Evolutionary conservation across 2,329 filamentous ascomycete species (phyloP), one percentile per base, ranked within the genome.

Genomic region (Clonostachys solani): DNA sequence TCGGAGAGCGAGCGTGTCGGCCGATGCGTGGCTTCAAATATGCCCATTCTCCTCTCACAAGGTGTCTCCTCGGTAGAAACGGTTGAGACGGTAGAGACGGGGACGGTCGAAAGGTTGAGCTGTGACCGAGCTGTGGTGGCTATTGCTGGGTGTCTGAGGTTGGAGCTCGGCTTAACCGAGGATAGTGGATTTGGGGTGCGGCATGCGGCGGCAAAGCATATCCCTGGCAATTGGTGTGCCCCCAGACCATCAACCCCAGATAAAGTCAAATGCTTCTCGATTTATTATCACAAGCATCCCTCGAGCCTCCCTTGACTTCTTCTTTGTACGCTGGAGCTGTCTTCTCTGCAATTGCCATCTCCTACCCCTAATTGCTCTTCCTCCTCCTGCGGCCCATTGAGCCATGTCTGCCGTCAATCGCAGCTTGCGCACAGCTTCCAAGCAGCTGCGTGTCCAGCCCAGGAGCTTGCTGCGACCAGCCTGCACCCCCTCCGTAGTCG

Each of bases 401-500:
- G 19, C 36, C 61, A 80, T 80, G 77, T 80, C 77, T 64, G 72
- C 73, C 62, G 71, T 75, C 65, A 72, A 71, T 60, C 75, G 77
- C 59, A 73, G 72, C 63, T 65, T 81, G 56, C 73, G 76, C 59
- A 71, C 75, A 56, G 77, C 73, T 52, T 74, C 77, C 56, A 77
- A 69, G 70, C 74, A 76, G 58, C 64, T 80, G 63, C 74, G 74
- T 58, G 63, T 74, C 59, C 68, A 70, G 52, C 66, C 67, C 52
- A 59, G 61, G 51, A 55, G 56, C 51, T 60, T 61, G 59, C 55
- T 64, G 57, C 68, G 64, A 51, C 15, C 36, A 38, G 36, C 36
- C 15, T 54, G 64, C 46, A 64, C 61, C 55, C 59, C 62, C 58
- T 58, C 64, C 56, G 56, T 64, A 60, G 15, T 61, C 59, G 55